Base-by-base conservation (phyloP, 1,139 yeast genomes). In the Debaryomyces singareniensis region DNA sequence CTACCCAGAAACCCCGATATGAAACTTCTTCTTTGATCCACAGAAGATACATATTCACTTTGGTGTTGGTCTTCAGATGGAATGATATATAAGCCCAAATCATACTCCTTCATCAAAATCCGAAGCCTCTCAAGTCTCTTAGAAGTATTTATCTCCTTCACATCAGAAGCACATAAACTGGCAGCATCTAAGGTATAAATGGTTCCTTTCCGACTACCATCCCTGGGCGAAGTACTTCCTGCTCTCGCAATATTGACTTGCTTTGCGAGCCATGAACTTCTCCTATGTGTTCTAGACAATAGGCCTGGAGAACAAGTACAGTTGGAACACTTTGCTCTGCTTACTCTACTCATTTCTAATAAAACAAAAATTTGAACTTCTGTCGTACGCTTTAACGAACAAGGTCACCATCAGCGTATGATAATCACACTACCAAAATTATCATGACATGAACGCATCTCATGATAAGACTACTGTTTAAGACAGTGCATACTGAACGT, bases 51-150 rank as follows among this genome's bases (percentile, higher is more conserved):
- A 47, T 89, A 91, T 57, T 91, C 97, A 15, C 87, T 78, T 59
- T 85, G 94, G 56, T 91, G 98, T 42, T 83, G 94, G 54, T 91
- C 98, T 55, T 86, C 96, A n/a, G 75, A 67, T 2, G 80, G 78
- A 5, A 74, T 55, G 20, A 74, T 60, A 40, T 74, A 74, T 2
- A 71, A 76, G 3, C 69, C 70, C 14, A 73, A 55, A 1, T 61
- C 55, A 38, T 73, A 56, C 30, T 67, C 65, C 28, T 69, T 70
- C 89, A 91, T 85, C 38, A 69, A 61, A 23, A 55, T 49, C 48
- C 98, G 71, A 41, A 91, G 64, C 16, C 66, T 65, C 32, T 69
- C 71, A 35, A 89, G 66, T 45, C 93, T 63, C 35, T 61, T 55
- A 14, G 75, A 61, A 7, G 85, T 78, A 48, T 77, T 77, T 35